phyloP scores from a whole-genome alignment of 2,329 filamentous ascomycete species.

The Colletotrichum cordylinicola region DNA sequence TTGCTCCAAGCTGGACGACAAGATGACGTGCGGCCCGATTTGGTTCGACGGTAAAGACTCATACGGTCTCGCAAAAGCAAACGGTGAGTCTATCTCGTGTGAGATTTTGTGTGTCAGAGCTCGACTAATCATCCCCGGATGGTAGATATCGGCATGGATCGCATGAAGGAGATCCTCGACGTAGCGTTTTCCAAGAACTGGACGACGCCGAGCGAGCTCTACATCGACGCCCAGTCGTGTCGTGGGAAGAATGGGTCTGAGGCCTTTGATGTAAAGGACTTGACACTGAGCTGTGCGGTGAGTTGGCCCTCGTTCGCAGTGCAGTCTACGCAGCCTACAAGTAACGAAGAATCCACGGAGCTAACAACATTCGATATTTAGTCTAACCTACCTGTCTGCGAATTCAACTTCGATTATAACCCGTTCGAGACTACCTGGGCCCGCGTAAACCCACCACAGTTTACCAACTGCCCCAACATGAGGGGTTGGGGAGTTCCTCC shows the following conservation, averaged over 20 bases:
- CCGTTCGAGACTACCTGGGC: not conserved
- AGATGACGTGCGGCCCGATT: not conserved
- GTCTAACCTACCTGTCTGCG: slow-evolving; percentile 5
- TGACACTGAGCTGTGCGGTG: not conserved
- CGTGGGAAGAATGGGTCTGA: not conserved
- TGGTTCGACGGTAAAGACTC: slow-evolving; percentile 10
- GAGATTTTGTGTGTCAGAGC: fast-evolving
- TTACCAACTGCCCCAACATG: not conserved
- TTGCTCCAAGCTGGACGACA: not conserved
- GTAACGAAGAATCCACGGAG: not conserved
- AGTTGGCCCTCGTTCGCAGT: not conserved
- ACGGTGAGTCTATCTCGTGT: not conserved
- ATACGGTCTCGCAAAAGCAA: not conserved
- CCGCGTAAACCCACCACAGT: not conserved
- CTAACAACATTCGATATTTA: not conserved
- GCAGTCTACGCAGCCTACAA: not conserved
- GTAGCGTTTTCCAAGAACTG: not conserved
- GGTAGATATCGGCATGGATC: not conserved
- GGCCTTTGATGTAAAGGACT: not conserved
- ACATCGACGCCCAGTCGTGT: not conserved
- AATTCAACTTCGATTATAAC: slow-evolving; percentile 1
- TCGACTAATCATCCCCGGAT: not conserved
- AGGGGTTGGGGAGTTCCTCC: not conserved
- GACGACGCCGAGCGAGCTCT: slow-evolving; percentile 1
- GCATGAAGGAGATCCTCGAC: not conserved